These are phyloP conservation scores for Plasmodium chabaudi DNA, from an alignment of 169 alveolate genomes.

Conservation along the genomic window DNA sequence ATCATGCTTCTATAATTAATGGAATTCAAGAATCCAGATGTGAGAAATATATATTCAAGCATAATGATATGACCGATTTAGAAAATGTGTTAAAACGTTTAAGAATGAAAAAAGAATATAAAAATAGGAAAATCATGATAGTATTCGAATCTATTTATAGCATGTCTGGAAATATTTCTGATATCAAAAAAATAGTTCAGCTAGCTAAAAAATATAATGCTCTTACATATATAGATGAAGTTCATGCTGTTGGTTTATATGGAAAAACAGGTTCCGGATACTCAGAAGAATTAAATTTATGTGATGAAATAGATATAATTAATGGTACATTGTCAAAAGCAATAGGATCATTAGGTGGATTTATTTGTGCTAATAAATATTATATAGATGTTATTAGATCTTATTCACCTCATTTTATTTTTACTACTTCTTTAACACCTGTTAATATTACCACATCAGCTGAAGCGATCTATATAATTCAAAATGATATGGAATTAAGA, in stretches of 20 bases:
- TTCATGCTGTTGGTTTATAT: conserved; percentile 93
- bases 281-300: conserved; percentile 82
- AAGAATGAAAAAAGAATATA: conserved; percentile 72
- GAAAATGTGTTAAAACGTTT: conserved; percentile 78
- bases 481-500: conserved; percentile 55
- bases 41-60: conserved; percentile 81
- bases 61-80: conserved; percentile 86
- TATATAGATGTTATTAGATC: conserved; percentile 88
- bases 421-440: conserved; percentile 92
- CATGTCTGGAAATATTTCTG: conserved; percentile 90
- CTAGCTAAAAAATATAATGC: conserved; percentile 89
- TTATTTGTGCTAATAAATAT: conserved; percentile 86
- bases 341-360: conserved; percentile 92
- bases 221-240: conserved; percentile 90
- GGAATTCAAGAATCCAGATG: conserved; percentile 89
- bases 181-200: conserved; percentile 82
- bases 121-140: conserved; percentile 84
- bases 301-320: conserved; percentile 84
- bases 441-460: conserved; percentile 87
- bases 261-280: conserved; percentile 92
- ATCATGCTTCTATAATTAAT: conserved; percentile 92
- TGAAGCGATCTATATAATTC: conserved; percentile 83
- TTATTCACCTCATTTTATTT: conserved; percentile 89
- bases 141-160: conserved; percentile 91
- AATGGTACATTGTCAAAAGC: conserved; percentile 93